Percentiles rank a stretch among this genome's conserved stretches.
These are phyloP conservation scores for Moniliella sp. DNA, from an alignment of 1,284 basidiomycete species.

Conservation along the genomic window DNA sequence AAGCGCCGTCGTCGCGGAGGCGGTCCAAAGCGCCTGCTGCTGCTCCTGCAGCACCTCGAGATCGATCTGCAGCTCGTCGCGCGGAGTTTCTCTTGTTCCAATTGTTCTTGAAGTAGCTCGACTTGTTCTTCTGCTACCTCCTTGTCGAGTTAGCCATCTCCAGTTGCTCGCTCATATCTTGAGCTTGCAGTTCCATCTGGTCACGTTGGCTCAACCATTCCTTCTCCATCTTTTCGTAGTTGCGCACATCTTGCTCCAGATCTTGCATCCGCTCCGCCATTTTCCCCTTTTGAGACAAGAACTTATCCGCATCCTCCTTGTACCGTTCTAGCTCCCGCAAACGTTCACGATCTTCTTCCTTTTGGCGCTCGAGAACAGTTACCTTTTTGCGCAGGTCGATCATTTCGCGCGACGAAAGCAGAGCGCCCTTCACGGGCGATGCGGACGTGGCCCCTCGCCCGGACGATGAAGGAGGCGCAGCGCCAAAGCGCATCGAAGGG, in stretches of 20 bases:
- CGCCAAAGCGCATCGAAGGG: neutral
- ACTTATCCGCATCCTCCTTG: constrained; percentile 58
- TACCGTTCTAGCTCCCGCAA: constrained; percentile 65
- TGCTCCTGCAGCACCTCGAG: constrained; percentile 46
- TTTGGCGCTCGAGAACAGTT: constrained; percentile 64
- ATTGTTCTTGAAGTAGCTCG: constrained; percentile 54
- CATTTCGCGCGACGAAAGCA: constrained; percentile 10
- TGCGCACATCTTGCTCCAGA: constrained; percentile 14
- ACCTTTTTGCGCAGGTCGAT: constrained; percentile 59
- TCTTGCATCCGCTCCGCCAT: constrained; percentile 38
- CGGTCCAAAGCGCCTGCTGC: constrained; percentile 9
- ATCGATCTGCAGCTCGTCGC: constrained; percentile 67
- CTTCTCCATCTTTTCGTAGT: constrained; percentile 17
- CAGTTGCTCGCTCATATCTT: constrained; percentile 62
- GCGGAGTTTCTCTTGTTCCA: constrained; percentile 56
- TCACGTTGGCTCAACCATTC: constrained; percentile 16
- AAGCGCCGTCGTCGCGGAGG: no score
- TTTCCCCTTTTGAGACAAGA: constrained; percentile 58
- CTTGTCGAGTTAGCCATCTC: constrained; percentile 88
- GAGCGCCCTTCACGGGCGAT: neutral
- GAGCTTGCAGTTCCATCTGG: constrained; percentile 41
- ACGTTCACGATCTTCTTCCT: constrained; percentile 61
- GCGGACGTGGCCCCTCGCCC: neutral
- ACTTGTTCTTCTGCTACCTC: constrained; percentile 88
- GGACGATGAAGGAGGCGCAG: neutral